Conservation (phyloP, 2,329 filamentous ascomycete species). For the Beauveria sp. region DNA sequence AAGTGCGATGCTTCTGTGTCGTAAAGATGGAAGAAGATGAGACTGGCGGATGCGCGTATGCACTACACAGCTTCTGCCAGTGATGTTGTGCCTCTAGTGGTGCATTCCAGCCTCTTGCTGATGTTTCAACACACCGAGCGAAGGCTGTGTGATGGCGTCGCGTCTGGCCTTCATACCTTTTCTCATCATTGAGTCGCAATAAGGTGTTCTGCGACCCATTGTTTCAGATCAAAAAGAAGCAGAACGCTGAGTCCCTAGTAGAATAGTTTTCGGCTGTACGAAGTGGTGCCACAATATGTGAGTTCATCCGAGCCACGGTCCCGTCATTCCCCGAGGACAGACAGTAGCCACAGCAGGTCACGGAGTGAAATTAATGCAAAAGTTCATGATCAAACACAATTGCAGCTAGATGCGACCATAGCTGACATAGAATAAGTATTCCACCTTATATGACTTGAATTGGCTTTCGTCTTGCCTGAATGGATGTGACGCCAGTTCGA, state of each 20-base stretch:
- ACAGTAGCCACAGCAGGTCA: not conserved
- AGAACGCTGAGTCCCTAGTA: not conserved
- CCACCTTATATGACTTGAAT: not conserved
- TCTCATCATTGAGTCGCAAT: no score
- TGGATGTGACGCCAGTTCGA: not conserved
- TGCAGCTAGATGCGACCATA: not conserved
- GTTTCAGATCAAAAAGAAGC: conserved; percentile 13
- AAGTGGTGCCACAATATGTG: conserved; percentile 2
- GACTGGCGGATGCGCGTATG: conserved; percentile 25
- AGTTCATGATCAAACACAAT: not conserved
- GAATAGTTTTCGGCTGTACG: not conserved
- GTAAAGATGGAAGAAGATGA: conserved; percentile 23
- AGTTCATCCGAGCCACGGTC: not conserved
- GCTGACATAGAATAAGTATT: not conserved
- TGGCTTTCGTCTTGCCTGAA: not conserved
- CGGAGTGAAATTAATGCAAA: not conserved
- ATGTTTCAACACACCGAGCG: no score
- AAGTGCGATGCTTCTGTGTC: conserved; percentile 34
- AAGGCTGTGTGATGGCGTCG: conserved; percentile 21
- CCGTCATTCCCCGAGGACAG: conserved; percentile 6
- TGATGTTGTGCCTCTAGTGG: conserved; percentile 27
- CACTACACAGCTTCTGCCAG: conserved; percentile 32
- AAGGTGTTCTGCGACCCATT: no score
- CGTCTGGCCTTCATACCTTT: conserved; percentile 13
- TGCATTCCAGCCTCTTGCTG: conserved; percentile 24